A percentile compares a stretch with the other conserved stretches of the same genome.
phyloP scores from a whole-genome alignment of 106 monocot genomes.

The Allium fistulosum region DNA sequence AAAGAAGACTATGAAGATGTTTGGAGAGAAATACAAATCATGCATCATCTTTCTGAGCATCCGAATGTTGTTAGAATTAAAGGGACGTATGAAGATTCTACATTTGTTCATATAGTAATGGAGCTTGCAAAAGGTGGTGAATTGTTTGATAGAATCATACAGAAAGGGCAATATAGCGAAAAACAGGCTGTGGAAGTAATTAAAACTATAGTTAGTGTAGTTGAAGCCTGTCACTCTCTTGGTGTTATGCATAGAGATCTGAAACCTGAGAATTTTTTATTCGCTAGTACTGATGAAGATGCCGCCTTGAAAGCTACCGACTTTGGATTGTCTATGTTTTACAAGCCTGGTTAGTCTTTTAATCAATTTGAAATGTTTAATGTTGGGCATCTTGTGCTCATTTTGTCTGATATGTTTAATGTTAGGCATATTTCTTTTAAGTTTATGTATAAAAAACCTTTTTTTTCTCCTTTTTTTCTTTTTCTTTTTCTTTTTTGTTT shows the following conservation, averaged over 20 bases:
- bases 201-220: constrained; percentile 57
- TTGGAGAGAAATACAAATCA: constrained; percentile 35
- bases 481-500: no score
- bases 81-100: constrained; percentile 23
- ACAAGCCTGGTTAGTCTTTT: constrained; percentile 46
- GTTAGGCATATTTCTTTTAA: no score
- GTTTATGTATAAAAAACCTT: no score
- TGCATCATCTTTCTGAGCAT: constrained; percentile 33
- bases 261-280: constrained; percentile 86
- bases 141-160: constrained; percentile 26
- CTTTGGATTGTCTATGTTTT: constrained; percentile 83
- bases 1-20: constrained; percentile 32
- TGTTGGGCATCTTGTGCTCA: no score
- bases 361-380: no score
- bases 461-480: no score
- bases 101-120: constrained; percentile 27
- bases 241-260: constrained; percentile 92
- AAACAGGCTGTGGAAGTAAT: constrained; percentile 20
- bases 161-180: constrained; percentile 30
- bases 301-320: constrained; percentile 71
- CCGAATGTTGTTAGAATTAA: constrained; percentile 21
- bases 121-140: constrained; percentile 22
- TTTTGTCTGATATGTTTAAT: no score
- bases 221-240: constrained; percentile 80
- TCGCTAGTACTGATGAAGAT: constrained; percentile 61